A percentile compares a stretch with the other conserved stretches of the same genome.
These are phyloP conservation scores for Lodderomyces metapsilosis DNA, from an alignment of 1,139 yeast genomes.

Conservation along the genomic window DNA sequence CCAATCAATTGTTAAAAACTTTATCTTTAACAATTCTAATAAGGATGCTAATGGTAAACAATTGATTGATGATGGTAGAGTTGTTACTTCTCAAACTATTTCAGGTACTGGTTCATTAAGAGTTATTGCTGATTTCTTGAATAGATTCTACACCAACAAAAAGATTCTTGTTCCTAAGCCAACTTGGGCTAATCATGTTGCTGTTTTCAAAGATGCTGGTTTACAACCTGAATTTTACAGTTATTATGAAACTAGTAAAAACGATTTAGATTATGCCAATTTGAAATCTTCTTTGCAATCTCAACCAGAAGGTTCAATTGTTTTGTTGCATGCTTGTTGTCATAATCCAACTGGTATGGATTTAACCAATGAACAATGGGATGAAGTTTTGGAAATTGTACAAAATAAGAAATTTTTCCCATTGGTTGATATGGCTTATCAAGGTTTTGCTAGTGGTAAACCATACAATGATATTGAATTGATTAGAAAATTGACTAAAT, in stretches of 20 bases:
- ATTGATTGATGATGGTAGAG: conserved; percentile 46
- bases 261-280: conserved; percentile 53
- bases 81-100: conserved; percentile 57
- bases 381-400: conserved; percentile 58
- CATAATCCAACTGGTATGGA: conserved; percentile 99
- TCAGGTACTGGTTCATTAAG: conserved; percentile 62
- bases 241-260: conserved; percentile 54
- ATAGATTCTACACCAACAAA: conserved; percentile 43
- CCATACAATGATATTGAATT: conserved; percentile 49
- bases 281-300: conserved; percentile 41
- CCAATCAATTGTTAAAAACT: conserved; percentile 48
- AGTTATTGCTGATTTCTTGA: conserved; percentile 54
- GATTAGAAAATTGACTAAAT: conserved; percentile 49
- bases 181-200: conserved; percentile 75
- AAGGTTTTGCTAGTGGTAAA: conserved; percentile 90
- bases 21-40: conserved; percentile 50
- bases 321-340: conserved; percentile 91
- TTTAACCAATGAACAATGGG: conserved; percentile 87
- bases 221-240: conserved; percentile 39
- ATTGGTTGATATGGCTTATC: conserved; percentile 93
- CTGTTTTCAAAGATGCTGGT: conserved; percentile 55
- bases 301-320: conserved; percentile 56
- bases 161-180: conserved; percentile 63
- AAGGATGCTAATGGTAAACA: conserved; percentile 49
- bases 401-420: conserved; percentile 67